These are phyloP conservation scores for Plasmodium sp. DNA, from an alignment of 169 alveolate genomes.

Conservation along the genomic window DNA sequence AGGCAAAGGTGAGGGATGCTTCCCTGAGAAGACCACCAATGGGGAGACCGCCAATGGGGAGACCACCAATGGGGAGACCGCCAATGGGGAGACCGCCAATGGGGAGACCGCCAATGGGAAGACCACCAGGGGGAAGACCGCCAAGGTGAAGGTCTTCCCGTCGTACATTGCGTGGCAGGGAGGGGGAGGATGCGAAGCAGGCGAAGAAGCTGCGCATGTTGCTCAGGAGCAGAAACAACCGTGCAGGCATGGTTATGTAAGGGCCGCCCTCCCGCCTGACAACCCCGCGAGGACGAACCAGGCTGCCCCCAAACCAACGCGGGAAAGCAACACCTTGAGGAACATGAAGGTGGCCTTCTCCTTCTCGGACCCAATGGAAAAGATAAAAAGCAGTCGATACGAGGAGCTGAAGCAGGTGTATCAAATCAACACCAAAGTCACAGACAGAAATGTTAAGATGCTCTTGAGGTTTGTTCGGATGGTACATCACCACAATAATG, in stretches of 20 bases:
- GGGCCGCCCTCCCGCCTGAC: not conserved
- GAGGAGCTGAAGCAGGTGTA: conserved; percentile 8
- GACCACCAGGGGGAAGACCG: not conserved
- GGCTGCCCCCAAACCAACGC: not conserved
- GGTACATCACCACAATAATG: not conserved
- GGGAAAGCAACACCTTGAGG: not conserved
- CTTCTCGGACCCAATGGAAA: conserved; percentile 20
- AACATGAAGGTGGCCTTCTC: not conserved
- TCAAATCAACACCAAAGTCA: conserved; percentile 31
- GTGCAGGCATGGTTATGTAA: not conserved
- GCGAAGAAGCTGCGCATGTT: not conserved
- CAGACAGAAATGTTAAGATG: conserved; percentile 31
- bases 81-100: not conserved
- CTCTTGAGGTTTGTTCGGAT: conserved; percentile 16
- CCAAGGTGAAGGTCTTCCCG: conserved; percentile 25
- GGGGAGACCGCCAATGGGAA: no score
- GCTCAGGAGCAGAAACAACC: not conserved
- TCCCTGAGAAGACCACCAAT: not conserved
- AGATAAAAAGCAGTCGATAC: not conserved
- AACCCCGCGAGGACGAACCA: not conserved
- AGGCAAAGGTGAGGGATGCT: not conserved
- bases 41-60: not conserved
- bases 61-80: not conserved
- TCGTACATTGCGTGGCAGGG: not conserved
- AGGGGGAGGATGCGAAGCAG: not conserved